These are phyloP conservation scores for Podospora comata DNA, from an alignment of 495 filamentous ascomycete genomes.

Conservation along the genomic window DNA sequence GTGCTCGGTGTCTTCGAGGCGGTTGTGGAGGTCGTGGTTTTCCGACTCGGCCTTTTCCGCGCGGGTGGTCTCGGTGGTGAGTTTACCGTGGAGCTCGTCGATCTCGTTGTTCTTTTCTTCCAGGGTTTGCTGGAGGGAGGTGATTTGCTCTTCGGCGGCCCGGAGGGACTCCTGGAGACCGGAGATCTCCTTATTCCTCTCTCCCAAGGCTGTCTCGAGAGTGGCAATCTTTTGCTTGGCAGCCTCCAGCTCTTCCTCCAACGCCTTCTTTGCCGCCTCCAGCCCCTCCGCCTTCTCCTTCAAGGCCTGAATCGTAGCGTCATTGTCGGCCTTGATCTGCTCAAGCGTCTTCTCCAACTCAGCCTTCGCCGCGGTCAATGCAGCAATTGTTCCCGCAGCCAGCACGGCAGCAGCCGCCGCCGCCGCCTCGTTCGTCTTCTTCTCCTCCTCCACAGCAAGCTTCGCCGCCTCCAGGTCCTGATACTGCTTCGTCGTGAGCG, in stretches of 20 bases:
- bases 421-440: constrained; percentile 26
- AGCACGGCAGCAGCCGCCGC: constrained; percentile 29
- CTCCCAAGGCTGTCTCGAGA: constrained; percentile 23
- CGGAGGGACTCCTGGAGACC: constrained; percentile 29
- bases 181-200: constrained; percentile 32
- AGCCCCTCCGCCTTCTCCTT: constrained; percentile 22
- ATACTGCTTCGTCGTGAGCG: constrained; percentile 14
- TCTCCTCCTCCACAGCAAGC: constrained; percentile 27
- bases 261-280: constrained; percentile 27
- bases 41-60: constrained; percentile 31
- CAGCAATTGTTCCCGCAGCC: constrained; percentile 29
- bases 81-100: constrained; percentile 29
- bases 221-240: constrained; percentile 29
- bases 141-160: constrained; percentile 30
- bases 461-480: constrained; percentile 26
- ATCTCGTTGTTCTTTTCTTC: constrained; percentile 33
- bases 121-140: constrained; percentile 29
- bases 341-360: constrained; percentile 28
- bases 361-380: constrained; percentile 25
- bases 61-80: constrained; percentile 26
- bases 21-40: constrained; percentile 28
- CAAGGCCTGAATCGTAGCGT: constrained; percentile 21
- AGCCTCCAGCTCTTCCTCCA: constrained; percentile 29
- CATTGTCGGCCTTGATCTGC: constrained; percentile 21
- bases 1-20: constrained; percentile 29